These are phyloP conservation scores for Flaveria linearis DNA, from an alignment of 129 eudicot species.

Conservation along the genomic window DNA sequence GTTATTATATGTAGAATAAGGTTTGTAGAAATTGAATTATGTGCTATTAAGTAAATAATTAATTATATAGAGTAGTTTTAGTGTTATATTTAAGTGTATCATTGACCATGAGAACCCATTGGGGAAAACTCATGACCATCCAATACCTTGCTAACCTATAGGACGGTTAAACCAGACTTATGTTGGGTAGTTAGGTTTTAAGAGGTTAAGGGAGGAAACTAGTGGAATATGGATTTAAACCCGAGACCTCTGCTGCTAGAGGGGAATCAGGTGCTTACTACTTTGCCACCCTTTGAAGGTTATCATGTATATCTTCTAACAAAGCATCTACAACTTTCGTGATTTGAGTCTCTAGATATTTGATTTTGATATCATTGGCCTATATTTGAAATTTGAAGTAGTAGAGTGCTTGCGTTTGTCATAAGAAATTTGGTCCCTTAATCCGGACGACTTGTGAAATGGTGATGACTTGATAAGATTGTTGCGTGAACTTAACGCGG, in stretches of 20 bases:
- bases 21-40: background rate
- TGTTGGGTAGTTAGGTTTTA: no score
- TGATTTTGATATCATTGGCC: background rate
- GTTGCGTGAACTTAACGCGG: constrained; percentile 65
- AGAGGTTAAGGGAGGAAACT: no score
- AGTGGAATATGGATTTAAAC: no score
- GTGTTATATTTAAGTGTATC: background rate
- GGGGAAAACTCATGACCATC: background rate
- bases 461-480: constrained; percentile 73
- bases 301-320: no score
- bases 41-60: no score
- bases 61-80: no score
- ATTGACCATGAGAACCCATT: background rate
- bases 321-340: no score
- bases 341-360: background rate
- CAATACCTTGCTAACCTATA: no score
- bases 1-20: background rate
- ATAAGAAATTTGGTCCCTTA: background rate
- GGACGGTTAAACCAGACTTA: no score
- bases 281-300: background rate
- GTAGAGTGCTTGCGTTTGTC: constrained; percentile 10
- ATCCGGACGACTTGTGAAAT: constrained; percentile 62
- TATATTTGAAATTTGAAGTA: constrained; percentile 6
- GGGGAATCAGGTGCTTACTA: no score
- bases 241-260: no score